These are phyloP conservation scores for Kazachstania martiniae DNA, from an alignment of 805 yeast genomes.

Conservation along the genomic window DNA sequence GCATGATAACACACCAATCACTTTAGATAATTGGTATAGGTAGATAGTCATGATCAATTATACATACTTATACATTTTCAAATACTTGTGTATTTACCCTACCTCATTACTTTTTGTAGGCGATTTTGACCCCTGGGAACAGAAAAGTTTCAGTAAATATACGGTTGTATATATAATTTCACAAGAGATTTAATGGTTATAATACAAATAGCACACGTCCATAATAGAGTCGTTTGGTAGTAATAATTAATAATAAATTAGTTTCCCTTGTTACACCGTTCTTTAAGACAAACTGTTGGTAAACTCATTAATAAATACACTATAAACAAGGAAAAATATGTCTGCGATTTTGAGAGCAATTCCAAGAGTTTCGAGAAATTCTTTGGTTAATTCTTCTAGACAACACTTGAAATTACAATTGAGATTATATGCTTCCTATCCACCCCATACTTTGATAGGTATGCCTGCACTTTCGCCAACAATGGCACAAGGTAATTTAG, in stretches of 20 bases:
- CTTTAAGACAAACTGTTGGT: no score
- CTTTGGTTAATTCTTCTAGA: conserved; percentile 8
- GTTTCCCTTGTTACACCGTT: neutral
- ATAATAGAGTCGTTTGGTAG: no score
- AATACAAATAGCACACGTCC: no score
- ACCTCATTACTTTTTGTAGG: no score
- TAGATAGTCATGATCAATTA: conserved; percentile 1
- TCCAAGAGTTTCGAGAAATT: conserved; percentile 16
- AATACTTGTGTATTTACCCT: no score
- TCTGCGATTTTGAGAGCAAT: conserved; percentile 22
- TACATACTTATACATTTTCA: no score
- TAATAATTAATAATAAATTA: no score
- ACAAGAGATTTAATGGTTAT: no score
- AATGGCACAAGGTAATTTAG: conserved; percentile 92
- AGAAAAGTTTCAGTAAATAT: no score
- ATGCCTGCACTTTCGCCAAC: conserved; percentile 99
- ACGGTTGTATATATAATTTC: no score
- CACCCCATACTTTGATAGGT: conserved; percentile 76
- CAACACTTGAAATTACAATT: conserved; percentile 13
- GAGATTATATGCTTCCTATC: conserved; percentile 41
- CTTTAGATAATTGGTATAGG: conserved; percentile 13
- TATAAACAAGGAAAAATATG: conserved; percentile 13
- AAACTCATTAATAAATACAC: no score
- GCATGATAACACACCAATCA: conserved; percentile 7
- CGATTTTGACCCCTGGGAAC: no score